Evolutionary conservation across 2,329 filamentous ascomycete species (phyloP).

Genomic region (Aplosporella prunicola): DNA sequence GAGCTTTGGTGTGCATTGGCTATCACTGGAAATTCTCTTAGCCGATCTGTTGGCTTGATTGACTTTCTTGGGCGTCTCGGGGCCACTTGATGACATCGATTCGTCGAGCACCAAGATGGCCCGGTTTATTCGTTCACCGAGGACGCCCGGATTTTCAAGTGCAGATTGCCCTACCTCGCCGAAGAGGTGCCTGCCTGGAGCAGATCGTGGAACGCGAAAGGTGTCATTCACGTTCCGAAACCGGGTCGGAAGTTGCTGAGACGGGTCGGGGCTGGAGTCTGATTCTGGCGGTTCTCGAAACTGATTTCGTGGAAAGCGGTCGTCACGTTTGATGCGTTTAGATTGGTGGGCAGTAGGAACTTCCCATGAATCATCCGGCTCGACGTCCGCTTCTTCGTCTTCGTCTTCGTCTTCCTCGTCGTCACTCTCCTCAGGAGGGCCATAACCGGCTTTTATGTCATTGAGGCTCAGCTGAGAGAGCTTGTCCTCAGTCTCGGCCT

Average conservation of each 20-base stretch:
- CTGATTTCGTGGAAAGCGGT: constrained; percentile 29
- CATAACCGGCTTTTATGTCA: constrained; percentile 32
- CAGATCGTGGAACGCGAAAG: constrained; percentile 19
- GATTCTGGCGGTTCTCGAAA: constrained; percentile 24
- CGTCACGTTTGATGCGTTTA: constrained; percentile 36
- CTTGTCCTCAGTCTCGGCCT: constrained; percentile 19
- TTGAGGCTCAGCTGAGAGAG: constrained; percentile 45
- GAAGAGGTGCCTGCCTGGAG: constrained; percentile 40
- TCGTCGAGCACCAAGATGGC: constrained; percentile 19
- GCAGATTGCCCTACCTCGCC: constrained; percentile 51
- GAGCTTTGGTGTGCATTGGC: constrained; percentile 4
- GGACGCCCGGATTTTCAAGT: constrained; percentile 42
- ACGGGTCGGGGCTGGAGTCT: constrained; percentile 30
- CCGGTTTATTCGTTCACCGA: constrained; percentile 25
- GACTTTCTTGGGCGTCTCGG: constrained; percentile 13
- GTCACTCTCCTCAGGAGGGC: constrained; percentile 10
- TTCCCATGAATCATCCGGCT: constrained; percentile 18
- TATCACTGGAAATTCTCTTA: constrained; percentile 6
- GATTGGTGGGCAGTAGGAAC: constrained; percentile 33
- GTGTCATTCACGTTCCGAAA: constrained; percentile 19
- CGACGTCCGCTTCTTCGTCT: constrained; percentile 18
- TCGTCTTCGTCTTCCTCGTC: constrained; percentile 24
- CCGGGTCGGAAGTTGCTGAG: constrained; percentile 19
- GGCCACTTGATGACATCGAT: constrained; percentile 4
- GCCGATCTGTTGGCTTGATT: constrained; percentile 6